phyloP scores from a whole-genome alignment of 805 yeast species.

The Lipomyces mesembrius region DNA sequence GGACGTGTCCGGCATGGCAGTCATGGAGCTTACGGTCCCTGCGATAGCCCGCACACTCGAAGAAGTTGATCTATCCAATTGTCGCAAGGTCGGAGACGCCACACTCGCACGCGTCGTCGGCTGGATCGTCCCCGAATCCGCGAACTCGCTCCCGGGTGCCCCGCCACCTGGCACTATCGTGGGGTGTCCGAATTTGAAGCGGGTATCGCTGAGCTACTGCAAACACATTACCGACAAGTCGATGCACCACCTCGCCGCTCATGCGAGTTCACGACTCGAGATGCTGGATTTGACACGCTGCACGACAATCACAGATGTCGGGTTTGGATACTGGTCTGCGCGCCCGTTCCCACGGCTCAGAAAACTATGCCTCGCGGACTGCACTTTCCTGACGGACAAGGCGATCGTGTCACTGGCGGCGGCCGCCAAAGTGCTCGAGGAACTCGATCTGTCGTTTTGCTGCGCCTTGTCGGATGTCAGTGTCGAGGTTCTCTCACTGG shows the following conservation, averaged over 20 bases:
- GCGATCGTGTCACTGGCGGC: constrained; percentile 65
- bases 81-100: constrained; percentile 72
- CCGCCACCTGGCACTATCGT: constrained; percentile 41
- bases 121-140: constrained; percentile 45
- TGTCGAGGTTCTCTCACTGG: constrained; percentile 65
- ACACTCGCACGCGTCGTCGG: constrained; percentile 74
- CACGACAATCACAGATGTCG: constrained; percentile 76
- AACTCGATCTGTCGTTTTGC: constrained; percentile 70
- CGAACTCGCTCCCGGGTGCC: constrained; percentile 10
- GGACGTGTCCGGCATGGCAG: constrained; percentile 81
- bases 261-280: constrained; percentile 61
- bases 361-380: constrained; percentile 64
- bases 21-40: constrained; percentile 74
- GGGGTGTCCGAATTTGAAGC: constrained; percentile 65
- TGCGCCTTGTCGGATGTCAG: constrained; percentile 74
- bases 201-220: constrained; percentile 70
- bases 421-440: constrained; percentile 61
- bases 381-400: constrained; percentile 72
- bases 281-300: constrained; percentile 70
- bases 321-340: constrained; percentile 69
- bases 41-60: constrained; percentile 63
- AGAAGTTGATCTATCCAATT: constrained; percentile 69
- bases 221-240: constrained; percentile 72
- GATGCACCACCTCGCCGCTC: constrained; percentile 64
- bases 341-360: constrained; percentile 59